Evolutionary conservation across 108 stramenopile species (phyloP), one percentile per base, ranked within the genome.

Genomic region (Chaetoceros tenuissimus): DNA sequence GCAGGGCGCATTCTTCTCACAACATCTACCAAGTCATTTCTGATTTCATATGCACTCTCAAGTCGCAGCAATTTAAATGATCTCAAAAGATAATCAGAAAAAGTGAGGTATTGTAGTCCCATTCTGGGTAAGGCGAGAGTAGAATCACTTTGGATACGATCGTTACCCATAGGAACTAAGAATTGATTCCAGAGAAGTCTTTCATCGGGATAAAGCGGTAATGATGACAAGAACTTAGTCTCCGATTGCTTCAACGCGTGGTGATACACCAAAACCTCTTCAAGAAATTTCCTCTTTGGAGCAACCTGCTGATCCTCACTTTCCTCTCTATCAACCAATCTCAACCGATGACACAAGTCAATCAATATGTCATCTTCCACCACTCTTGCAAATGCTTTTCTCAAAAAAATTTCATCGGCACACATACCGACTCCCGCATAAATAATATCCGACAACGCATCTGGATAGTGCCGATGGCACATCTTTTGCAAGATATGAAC

Each of bases 31-130:
- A 98, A 57, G 62, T 97, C 97, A 1, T 71, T 72, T 27, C 97
- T 74, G 54, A 98, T 96, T 59, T 94, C 95, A 55, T 95, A 95
- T 0, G 97, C 94, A 40, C 74, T 81, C 69, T 96, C 96, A 17
- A 96, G 57, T 20, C 89, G 81, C 40, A 85, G 86, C 29, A 98
- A 73, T 23, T 89, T 79, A 72, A 90, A 98, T 66, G 82, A 93
- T 18, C 97, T 78, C 29, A 89, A 53, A 3, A 98, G 62, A 71
- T 96, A 96, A 69, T 98, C 97, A 25, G 74, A 66, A 46, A 85
- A 77, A 2, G 95, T 94, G 21, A 98, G 73, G 59, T 91, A 98
- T 59, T 85, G 83, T 28, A 98, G 62, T 3, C 90, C 81, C 46
- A 96, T 53, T n/a, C 60, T 53, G 23, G 56, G 26, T 2, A 63